Base-by-base conservation (phyloP, 2,329 filamentous ascomycete genomes). In the Fusarium chlamydosporum region DNA sequence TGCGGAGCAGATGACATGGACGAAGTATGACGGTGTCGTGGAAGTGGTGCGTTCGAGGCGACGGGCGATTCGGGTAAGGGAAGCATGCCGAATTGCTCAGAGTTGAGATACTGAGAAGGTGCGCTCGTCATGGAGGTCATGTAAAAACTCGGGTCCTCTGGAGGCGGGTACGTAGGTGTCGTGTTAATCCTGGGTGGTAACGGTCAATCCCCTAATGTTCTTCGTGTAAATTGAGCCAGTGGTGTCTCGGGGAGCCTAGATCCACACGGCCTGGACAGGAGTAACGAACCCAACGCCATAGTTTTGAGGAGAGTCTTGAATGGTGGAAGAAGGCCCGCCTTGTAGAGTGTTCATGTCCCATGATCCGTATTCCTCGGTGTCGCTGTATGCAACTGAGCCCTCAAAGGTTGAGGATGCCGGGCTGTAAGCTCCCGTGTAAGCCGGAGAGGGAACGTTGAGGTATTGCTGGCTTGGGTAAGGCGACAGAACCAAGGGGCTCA, bases 351-450 rank as follows among this genome's bases (percentile, higher is more conserved):
- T 75, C 76, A 84, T 76, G 71, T 86, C 84, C 76, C 81, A 87
- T 43, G 82, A 77, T 62, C 78, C 77, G 65, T 82, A 85, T 67
- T 89, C 87, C 59, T 89, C 88, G 46, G 83, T 82, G 72, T 90
- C 88, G 79, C 88, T 90, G 79, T 89, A 90, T 31, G 84, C 82
- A 65, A 88, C 81, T 29, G 88, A 89, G n/a, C 86, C 81, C 76
- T 89, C 85, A 75, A 86, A 89, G 18, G 85, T 88, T 61, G 88
- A 90, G 31, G 87, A 88, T 23, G 87, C 85, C 52, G 88, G 88
- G 75, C 87, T 90, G 75, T 88, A 89, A 59, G 83, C 83, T 56
- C 82, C 83, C 52, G 80, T 83, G 65, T 86, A 89, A 29, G 85
- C 85, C 26, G 87, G 87, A 57, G 87, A 89, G n/a, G 88, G 88